A percentile compares a stretch with the other conserved stretches of the same genome.
Conservation (phyloP, 169 alveolate species). For the Theileria parva region DNA sequence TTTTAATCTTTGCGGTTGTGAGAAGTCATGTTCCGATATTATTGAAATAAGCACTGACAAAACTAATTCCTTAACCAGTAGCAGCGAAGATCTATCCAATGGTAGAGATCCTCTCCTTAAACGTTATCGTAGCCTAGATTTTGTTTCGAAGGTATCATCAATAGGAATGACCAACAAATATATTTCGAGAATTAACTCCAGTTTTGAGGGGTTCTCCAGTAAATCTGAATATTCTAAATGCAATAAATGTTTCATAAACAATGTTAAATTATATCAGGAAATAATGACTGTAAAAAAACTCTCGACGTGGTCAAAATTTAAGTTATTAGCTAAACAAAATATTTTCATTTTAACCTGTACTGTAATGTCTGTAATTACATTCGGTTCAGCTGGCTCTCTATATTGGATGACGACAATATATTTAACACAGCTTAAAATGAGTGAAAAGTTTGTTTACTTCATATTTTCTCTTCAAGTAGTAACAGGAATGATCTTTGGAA, state of each 20-base stretch:
- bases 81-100: background rate
- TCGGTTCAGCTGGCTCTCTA: conserved; percentile 86
- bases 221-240: background rate
- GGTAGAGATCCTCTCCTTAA: background rate
- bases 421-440: conserved; percentile 24
- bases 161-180: background rate
- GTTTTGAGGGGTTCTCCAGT: background rate
- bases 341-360: conserved; percentile 77
- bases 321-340: conserved; percentile 63
- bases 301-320: conserved; percentile 66
- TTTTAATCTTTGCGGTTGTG: conserved; percentile 6
- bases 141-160: conserved; percentile 1
- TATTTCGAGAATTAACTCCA: background rate
- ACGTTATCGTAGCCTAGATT: background rate
- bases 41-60: background rate
- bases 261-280: conserved; percentile 3
- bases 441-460: conserved; percentile 71
- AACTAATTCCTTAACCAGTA: background rate
- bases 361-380: conserved; percentile 61
- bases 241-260: conserved; percentile 8
- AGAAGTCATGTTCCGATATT: background rate
- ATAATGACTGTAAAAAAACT: conserved; percentile 11
- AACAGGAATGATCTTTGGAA: conserved; percentile 85
- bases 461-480: conserved; percentile 75
- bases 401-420: conserved; percentile 86